These are phyloP conservation scores for Phytophthora multivora DNA, from an alignment of 352 stramenopile genomes.

Conservation along the genomic window DNA sequence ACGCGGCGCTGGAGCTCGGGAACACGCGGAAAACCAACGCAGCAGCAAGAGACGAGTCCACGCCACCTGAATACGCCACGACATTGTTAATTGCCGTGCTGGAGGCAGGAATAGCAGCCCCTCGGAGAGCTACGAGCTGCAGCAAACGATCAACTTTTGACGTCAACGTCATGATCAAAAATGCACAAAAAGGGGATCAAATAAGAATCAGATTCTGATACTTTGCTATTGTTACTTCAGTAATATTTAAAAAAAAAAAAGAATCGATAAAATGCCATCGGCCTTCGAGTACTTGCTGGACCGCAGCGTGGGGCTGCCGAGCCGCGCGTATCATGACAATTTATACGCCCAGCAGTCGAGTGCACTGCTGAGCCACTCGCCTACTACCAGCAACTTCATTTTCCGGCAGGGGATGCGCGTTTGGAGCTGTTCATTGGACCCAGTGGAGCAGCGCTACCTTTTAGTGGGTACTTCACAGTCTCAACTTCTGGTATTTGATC, in stretches of 20 bases:
- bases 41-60: conserved; percentile 95
- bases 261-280: conserved; percentile 8
- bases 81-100: conserved; percentile 57
- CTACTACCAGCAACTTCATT: conserved; percentile 56
- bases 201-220: background rate
- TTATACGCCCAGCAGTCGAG: conserved; percentile 35
- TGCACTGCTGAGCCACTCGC: conserved; percentile 21
- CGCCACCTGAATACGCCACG: conserved; percentile 93
- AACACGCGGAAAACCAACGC: conserved; percentile 91
- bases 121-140: conserved; percentile 39
- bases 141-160: conserved; percentile 51
- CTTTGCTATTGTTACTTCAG: too few species aligned
- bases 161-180: conserved; percentile 17
- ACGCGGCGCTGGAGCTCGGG: conserved; percentile 76
- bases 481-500: conserved; percentile 65
- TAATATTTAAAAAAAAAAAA: too few species aligned
- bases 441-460: conserved; percentile 59
- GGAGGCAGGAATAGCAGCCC: background rate
- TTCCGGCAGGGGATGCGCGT: conserved; percentile 62
- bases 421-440: conserved; percentile 67
- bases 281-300: conserved; percentile 64
- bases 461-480: conserved; percentile 66
- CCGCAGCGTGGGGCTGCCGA: conserved; percentile 52
- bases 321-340: conserved; percentile 47
- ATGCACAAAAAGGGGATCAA: background rate